phyloP scores from a whole-genome alignment of 2,329 filamentous ascomycete genomes.

The Coleophoma crateriformis region DNA sequence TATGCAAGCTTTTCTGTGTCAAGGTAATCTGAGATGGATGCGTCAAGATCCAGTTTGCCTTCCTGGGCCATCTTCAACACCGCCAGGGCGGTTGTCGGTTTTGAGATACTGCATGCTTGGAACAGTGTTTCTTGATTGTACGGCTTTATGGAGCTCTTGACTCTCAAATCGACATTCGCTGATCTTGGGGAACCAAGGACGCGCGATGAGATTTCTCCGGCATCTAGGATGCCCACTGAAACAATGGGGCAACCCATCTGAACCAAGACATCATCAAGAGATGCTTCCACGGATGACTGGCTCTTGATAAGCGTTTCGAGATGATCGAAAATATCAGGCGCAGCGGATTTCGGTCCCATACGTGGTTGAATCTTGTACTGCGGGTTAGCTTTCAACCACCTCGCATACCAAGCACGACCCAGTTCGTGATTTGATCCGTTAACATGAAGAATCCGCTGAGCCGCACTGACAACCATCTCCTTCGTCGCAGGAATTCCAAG shows the following conservation, averaged over 20 bases:
- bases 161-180: background rate
- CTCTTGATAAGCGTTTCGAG: background rate
- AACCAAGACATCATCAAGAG: background rate
- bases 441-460: background rate
- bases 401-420: background rate
- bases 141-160: background rate
- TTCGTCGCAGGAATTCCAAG: background rate
- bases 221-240: background rate
- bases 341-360: background rate
- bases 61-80: constrained; percentile 4
- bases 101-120: constrained; percentile 9
- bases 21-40: constrained; percentile 1
- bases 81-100: constrained; percentile 4
- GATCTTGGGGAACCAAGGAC: background rate
- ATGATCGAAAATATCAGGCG: background rate
- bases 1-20: background rate
- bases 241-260: background rate
- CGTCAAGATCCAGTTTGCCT: constrained; percentile 4
- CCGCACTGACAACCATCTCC: background rate
- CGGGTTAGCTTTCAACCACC: background rate
- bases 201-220: background rate
- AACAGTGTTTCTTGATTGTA: constrained; percentile 2
- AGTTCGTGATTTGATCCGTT: background rate
- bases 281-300: background rate
- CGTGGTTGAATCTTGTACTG: background rate